A percentile compares a stretch with the other conserved stretches of the same genome.
These are phyloP conservation scores for Bruguiera sexangula DNA, from an alignment of 345 rosid species.

Conservation along the genomic window DNA sequence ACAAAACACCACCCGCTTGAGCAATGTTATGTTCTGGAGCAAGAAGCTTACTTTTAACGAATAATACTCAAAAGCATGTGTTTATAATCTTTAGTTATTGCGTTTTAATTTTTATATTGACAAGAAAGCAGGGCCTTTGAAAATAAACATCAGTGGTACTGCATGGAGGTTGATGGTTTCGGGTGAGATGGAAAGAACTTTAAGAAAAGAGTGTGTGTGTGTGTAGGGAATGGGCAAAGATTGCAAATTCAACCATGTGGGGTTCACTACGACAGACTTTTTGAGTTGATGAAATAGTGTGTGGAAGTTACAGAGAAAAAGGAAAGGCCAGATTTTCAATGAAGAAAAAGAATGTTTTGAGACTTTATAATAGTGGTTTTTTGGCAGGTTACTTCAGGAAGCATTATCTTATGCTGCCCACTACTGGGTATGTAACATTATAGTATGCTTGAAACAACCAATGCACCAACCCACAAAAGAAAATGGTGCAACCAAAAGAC, in stretches of 20 bases:
- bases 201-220: neutral
- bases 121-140: constrained; percentile 1
- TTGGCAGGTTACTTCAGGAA: constrained; percentile 13
- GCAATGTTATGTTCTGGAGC: neutral
- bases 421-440: constrained; percentile 4
- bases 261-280: constrained; percentile 28
- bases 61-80: constrained; percentile 6
- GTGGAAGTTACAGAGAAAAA: constrained; percentile 21
- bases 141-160: neutral
- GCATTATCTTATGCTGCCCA: constrained; percentile 32
- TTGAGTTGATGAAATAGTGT: constrained; percentile 2
- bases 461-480: neutral
- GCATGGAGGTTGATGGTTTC: constrained; percentile 26
- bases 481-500: neutral
- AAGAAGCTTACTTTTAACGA: neutral
- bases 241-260: constrained; percentile 32
- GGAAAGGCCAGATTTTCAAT: constrained; percentile 12
- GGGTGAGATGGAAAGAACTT: constrained; percentile 4
- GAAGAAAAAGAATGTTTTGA: neutral
- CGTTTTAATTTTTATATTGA: neutral
- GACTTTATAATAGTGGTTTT: constrained; percentile 6
- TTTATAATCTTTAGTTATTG: neutral
- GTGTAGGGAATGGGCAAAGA: constrained; percentile 26
- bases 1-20: neutral
- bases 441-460: neutral